Evolutionary conservation across 257 asterid genomes (phyloP).

Genomic region (Jasminum sambac): DNA sequence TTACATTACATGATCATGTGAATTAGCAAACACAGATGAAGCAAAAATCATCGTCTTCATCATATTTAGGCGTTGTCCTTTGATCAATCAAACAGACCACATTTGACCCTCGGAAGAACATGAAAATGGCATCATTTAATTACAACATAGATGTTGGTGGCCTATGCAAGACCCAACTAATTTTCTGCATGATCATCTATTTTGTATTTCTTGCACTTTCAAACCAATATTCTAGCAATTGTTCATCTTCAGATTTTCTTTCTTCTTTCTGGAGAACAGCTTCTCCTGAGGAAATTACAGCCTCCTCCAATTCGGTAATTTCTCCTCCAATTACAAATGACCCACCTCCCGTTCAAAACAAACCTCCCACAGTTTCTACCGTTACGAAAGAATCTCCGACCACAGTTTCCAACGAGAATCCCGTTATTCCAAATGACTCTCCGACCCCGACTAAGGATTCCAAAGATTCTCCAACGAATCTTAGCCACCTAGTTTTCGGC

Average conservation of each 20-base stretch:
- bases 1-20: not conserved
- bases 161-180: constrained; percentile 26
- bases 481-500: constrained; percentile 55
- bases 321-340: not conserved
- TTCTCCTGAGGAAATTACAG: not conserved
- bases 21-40: not conserved
- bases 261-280: not conserved
- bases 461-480: constrained; percentile 33
- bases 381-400: not conserved
- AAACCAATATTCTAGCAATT: constrained; percentile 4
- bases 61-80: not conserved
- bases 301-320: not conserved
- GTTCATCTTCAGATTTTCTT: constrained; percentile 18
- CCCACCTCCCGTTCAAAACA: too few relatives aligned
- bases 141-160: not conserved
- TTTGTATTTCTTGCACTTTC: constrained; percentile 26
- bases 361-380: not conserved
- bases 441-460: not conserved
- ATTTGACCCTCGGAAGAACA: not conserved
- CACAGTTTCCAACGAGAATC: not conserved
- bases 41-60: not conserved
- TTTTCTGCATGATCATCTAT: constrained; percentile 26
- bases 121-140: not conserved
- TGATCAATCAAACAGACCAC: too few relatives aligned
- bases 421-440: not conserved